Conservation (phyloP, 805 yeast genomes). For the Candida glaebosa region DNA sequence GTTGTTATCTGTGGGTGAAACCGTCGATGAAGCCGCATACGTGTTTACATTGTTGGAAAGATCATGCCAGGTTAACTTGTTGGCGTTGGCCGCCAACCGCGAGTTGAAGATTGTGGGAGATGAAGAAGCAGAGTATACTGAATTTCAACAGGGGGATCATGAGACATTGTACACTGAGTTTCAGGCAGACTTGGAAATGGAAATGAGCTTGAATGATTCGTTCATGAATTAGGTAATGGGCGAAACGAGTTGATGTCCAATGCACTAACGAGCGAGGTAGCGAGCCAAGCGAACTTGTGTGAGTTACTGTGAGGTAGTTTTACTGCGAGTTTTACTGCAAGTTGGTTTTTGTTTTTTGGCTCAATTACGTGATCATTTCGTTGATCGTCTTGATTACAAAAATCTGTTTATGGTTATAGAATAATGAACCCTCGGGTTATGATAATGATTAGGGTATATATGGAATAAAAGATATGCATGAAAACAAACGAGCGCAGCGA, state of each 20-base stretch:
- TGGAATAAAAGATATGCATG: too few relatives aligned
- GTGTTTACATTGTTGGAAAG: constrained; percentile 29
- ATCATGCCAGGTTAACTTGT: constrained; percentile 27
- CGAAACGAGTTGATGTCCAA: constrained; percentile 1
- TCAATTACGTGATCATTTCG: too few relatives aligned
- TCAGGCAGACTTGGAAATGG: constrained; percentile 59
- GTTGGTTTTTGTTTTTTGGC: too few relatives aligned
- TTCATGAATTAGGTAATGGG: constrained; percentile 2
- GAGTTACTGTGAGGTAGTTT: too few relatives aligned
- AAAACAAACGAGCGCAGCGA: too few relatives aligned
- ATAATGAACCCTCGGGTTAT: too few relatives aligned
- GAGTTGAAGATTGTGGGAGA: constrained; percentile 46
- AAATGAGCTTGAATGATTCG: constrained; percentile 9
- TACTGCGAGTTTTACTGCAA: too few relatives aligned
- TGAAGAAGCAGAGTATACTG: constrained; percentile 66
- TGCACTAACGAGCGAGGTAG: too few relatives aligned
- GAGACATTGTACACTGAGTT: constrained; percentile 70
- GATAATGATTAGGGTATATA: too few relatives aligned
- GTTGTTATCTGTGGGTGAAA: constrained; percentile 30
- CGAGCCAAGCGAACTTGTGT: neutral
- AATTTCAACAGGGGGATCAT: constrained; percentile 56
- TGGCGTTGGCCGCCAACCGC: constrained; percentile 36
- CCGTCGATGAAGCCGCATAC: constrained; percentile 37
- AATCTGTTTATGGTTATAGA: too few relatives aligned
- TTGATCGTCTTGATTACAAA: too few relatives aligned